Conservation (phyloP, 306 rosid genomes). For the Lotus japonicus region DNA sequence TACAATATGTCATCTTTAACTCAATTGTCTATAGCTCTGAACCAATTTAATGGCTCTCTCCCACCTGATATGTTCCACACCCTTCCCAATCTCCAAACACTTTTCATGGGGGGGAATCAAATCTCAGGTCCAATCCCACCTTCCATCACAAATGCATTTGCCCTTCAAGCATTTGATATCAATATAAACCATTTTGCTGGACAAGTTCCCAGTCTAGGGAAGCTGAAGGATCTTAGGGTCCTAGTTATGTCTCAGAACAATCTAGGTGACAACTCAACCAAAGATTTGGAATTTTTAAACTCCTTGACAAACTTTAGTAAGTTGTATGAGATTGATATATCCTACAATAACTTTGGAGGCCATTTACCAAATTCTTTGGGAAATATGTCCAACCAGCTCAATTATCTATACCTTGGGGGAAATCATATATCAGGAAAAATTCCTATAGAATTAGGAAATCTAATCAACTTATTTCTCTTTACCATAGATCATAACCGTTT, state of each 20-base stretch:
- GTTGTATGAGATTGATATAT: background rate
- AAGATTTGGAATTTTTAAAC: constrained; percentile 26
- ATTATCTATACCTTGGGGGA: fast-evolving
- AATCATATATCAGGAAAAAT: constrained; percentile 25
- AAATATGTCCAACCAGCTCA: constrained; percentile 31
- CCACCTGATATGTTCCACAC: constrained; percentile 28
- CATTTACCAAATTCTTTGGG: constrained; percentile 18
- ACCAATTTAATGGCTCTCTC: constrained; percentile 24
- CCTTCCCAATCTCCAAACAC: constrained; percentile 18
- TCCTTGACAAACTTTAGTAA: constrained; percentile 26
- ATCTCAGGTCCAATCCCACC: constrained; percentile 31
- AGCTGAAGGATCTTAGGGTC: background rate
- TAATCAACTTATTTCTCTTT: background rate
- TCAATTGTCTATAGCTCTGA: fast-evolving
- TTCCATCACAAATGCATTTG: constrained; percentile 32
- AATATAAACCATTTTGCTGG: background rate
- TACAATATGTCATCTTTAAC: constrained; percentile 34
- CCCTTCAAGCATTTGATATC: background rate
- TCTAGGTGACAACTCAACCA: constrained; percentile 25
- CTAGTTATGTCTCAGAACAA: background rate
- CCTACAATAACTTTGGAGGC: constrained; percentile 31
- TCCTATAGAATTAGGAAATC: constrained; percentile 18
- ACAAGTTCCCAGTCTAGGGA: constrained; percentile 21
- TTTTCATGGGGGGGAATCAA: constrained; percentile 1
- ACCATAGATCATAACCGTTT: background rate